Base-by-base conservation (phyloP, 139 green algal species). In the Trebouxia sp. region DNA sequence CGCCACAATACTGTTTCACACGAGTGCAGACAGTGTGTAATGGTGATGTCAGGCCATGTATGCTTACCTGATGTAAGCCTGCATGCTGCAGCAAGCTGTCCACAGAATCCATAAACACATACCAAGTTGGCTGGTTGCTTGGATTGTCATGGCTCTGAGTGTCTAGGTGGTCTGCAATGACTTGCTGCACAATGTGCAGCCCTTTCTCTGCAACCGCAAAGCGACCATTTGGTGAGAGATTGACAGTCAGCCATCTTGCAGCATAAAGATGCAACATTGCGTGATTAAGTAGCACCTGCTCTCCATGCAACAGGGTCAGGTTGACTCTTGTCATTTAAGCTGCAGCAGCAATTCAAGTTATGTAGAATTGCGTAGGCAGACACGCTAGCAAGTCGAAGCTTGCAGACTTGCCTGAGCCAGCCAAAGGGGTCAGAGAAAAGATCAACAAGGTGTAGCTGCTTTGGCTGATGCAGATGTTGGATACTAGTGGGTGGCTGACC, bases 391-490 rank as follows among this genome's bases (percentile, higher is more conserved):
- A n/a, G n/a, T n/a, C n/a, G n/a, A n/a, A n/a, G n/a, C n/a, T n/a
- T n/a, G n/a, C n/a, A n/a, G n/a, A n/a, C 55, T 66, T 35, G 37
- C 55, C 55, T 28, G 17, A 6, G 35, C 55, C 55, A 66, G 17
- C 55, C 55, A 39, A 66, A 66, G 6, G 55, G 55, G 17, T 66
- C 55, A 66, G 55, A 66, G n/a, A 66, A 66, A 8, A 66, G 37
- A 12, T 66, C 55, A 15, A 66, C n/a, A n/a, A 66, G n/a, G 17
- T 66, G n/a, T 39, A 35, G n/a, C n/a, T n/a, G n/a, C 37, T 35
- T 39, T 38, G 55, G 35, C 5, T 22, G n/a, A 66, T 9, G n/a
- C 55, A 12, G 5, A 35, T 24, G 14, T 66, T 1, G 11, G 5
- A 38, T 66, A 66, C 55, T 6, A 35, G n/a, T 28, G 35, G 26